Conservation (phyloP, 2,329 filamentous ascomycete species). For the Septoria petroselini region DNA sequence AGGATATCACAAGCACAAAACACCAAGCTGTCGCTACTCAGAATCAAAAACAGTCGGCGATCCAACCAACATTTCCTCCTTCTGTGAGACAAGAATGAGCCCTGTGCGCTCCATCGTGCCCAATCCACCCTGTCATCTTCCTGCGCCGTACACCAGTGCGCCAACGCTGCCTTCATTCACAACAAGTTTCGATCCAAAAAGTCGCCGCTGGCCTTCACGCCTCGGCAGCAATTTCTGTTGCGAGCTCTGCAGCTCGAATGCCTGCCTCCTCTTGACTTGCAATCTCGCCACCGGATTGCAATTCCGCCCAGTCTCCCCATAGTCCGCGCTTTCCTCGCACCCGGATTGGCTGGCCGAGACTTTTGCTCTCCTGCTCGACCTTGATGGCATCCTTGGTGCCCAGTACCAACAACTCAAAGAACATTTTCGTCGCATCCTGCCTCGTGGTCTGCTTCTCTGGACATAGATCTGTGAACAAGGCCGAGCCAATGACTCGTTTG, state of each 20-base stretch:
- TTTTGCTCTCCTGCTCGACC: slow-evolving; percentile 73
- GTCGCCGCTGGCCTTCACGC: background rate
- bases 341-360: slow-evolving; percentile 74
- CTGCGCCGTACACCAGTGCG: background rate
- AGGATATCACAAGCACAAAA: slow-evolving; percentile 1
- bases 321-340: slow-evolving; percentile 91
- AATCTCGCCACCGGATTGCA: slow-evolving; percentile 36
- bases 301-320: slow-evolving; percentile 95
- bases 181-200: background rate
- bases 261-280: slow-evolving; percentile 17
- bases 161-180: background rate
- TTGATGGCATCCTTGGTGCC: slow-evolving; percentile 98
- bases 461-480: slow-evolving; percentile 87
- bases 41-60: background rate
- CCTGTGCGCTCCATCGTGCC: background rate
- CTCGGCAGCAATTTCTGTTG: background rate
- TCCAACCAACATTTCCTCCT: background rate
- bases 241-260: background rate
- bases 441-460: slow-evolving; percentile 77
- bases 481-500: slow-evolving; percentile 70
- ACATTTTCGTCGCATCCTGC: slow-evolving; percentile 97
- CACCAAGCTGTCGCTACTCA: background rate
- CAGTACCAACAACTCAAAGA: slow-evolving; percentile 93
- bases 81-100: background rate
- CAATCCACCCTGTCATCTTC: background rate